Evolutionary conservation across 2,329 filamentous ascomycete species (phyloP).

Genomic region (Arthrobotrys sphaeroides): DNA sequence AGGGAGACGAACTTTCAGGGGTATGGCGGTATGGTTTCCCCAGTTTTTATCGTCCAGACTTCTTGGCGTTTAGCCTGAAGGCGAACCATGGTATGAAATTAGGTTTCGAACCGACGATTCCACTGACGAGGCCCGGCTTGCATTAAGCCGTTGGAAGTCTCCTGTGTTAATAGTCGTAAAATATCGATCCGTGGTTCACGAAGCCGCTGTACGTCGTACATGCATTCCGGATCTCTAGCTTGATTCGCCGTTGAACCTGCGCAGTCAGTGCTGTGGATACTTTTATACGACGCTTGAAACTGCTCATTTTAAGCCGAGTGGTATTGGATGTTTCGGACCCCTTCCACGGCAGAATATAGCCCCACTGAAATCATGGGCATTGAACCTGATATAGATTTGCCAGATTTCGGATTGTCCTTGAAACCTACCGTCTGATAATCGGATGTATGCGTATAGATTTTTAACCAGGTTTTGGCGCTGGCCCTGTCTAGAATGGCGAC

Average conservation of each 20-base stretch:
- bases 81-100: slow-evolving; percentile 1
- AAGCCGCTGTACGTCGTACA: neutral
- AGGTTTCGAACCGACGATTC: neutral
- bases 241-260: neutral
- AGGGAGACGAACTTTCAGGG: slow-evolving; percentile 37
- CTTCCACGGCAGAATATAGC: too few relatives aligned
- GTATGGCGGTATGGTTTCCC: neutral
- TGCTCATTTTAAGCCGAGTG: neutral
- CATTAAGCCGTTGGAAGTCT: neutral
- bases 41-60: neutral
- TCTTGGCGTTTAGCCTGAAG: slow-evolving; percentile 7
- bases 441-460: too few relatives aligned
- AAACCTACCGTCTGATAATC: too few relatives aligned
- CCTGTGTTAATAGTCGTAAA: neutral
- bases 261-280: too few relatives aligned
- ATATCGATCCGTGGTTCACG: slow-evolving; percentile 1
- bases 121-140: neutral
- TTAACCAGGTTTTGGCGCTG: too few relatives aligned
- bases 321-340: too few relatives aligned
- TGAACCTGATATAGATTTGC: too few relatives aligned
- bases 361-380: too few relatives aligned
- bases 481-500: too few relatives aligned
- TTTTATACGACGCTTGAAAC: too few relatives aligned
- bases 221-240: neutral
- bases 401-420: too few relatives aligned